Evolutionary conservation across 2,329 filamentous ascomycete genomes (phyloP).

Genomic region (Exophiala dermatitidis): DNA sequence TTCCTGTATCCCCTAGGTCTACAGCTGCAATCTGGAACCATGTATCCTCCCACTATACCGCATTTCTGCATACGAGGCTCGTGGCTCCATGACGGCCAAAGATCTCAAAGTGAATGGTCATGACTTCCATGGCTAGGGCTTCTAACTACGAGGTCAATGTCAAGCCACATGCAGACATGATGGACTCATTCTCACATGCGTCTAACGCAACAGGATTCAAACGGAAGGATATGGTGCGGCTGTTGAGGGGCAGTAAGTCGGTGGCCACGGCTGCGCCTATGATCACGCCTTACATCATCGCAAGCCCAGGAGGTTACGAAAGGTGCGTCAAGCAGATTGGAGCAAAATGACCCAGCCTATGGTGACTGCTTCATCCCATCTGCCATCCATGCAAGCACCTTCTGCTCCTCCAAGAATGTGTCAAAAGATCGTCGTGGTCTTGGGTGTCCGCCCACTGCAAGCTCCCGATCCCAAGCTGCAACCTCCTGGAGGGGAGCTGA

Average conservation of each 20-base stretch:
- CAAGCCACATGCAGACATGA: constrained; percentile 27
- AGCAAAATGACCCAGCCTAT: constrained; percentile 26
- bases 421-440: constrained; percentile 38
- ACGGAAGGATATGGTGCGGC: constrained; percentile 17
- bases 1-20: constrained; percentile 9
- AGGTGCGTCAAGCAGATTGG: constrained; percentile 38
- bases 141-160: constrained; percentile 19
- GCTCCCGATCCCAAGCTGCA: constrained; percentile 34
- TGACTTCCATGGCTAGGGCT: constrained; percentile 22
- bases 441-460: constrained; percentile 43
- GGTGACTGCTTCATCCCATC: constrained; percentile 34
- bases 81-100: constrained; percentile 14
- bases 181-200: constrained; percentile 30
- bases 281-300: constrained; percentile 11
- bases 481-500: constrained; percentile 35
- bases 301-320: constrained; percentile 9
- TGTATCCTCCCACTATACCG: constrained; percentile 4
- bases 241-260: constrained; percentile 46
- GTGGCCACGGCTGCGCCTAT: constrained; percentile 13
- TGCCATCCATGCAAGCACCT: constrained; percentile 46
- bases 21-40: constrained; percentile 18
- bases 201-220: constrained; percentile 13
- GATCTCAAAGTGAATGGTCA: constrained; percentile 16
- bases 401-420: constrained; percentile 45
- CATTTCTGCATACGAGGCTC: constrained; percentile 3